These are phyloP conservation scores for Fusarium sambucinum DNA, from an alignment of 2,329 filamentous ascomycete genomes.

Conservation along the genomic window DNA sequence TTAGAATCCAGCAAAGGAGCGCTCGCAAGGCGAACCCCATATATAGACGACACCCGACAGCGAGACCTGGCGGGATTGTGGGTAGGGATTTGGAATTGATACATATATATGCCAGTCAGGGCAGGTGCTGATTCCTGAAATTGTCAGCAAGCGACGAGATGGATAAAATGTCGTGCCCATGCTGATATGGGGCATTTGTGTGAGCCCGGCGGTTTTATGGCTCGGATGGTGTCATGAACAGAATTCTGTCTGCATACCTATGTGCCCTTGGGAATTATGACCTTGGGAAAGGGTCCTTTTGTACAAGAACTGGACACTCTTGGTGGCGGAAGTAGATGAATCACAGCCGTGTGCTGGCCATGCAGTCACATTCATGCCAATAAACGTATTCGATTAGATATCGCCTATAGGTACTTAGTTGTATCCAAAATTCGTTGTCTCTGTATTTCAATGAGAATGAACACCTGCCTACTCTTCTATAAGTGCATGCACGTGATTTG, in stretches of 20 bases:
- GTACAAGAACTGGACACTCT: constrained; percentile 14
- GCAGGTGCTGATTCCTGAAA: constrained; percentile 17
- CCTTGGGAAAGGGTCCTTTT: constrained; percentile 18
- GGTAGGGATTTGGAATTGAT: constrained; percentile 25
- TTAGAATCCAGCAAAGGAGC: constrained; percentile 42
- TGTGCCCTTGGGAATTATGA: constrained; percentile 21
- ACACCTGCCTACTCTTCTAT: too few species aligned
- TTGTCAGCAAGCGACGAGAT: constrained; percentile 23
- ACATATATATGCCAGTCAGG: constrained; percentile 19
- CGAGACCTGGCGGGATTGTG: constrained; percentile 16
- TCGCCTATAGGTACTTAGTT: not conserved
- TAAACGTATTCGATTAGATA: constrained; percentile 32
- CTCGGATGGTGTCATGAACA: constrained; percentile 37
- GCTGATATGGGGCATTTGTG: constrained; percentile 31
- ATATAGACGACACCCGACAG: constrained; percentile 25
- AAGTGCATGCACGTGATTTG: constrained; percentile 52
- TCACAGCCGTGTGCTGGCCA: constrained; percentile 35
- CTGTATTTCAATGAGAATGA: not conserved
- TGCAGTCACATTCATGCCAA: constrained; percentile 37
- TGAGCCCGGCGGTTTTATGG: constrained; percentile 17
- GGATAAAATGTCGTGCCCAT: constrained; percentile 36
- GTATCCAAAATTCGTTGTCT: not conserved
- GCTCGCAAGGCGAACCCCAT: constrained; percentile 21
- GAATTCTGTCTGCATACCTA: constrained; percentile 42
- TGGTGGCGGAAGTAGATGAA: constrained; percentile 26